Conservation (phyloP, 495 filamentous ascomycete species). For the Amniculicola lignicola region DNA sequence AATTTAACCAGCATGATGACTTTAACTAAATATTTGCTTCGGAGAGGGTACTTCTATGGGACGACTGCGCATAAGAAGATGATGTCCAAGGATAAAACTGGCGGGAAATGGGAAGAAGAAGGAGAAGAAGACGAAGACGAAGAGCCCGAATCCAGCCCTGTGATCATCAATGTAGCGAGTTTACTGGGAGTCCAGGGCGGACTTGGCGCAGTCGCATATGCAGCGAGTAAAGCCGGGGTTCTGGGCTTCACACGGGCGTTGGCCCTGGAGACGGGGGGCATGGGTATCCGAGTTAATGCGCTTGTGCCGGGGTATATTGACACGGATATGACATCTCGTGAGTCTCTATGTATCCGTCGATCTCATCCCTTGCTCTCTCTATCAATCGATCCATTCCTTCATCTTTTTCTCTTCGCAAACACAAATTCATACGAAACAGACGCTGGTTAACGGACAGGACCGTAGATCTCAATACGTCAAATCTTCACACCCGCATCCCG, state of each 20-base stretch:
- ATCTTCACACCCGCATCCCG: constrained; percentile 52
- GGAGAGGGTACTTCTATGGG: constrained; percentile 27
- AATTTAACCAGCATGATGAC: constrained; percentile 72
- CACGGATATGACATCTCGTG: constrained; percentile 73
- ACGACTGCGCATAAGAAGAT: constrained; percentile 23
- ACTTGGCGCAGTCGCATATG: constrained; percentile 66
- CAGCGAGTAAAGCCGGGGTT: constrained; percentile 76
- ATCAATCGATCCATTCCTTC: no score
- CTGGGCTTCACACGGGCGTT: constrained; percentile 70
- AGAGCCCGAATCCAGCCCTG: constrained; percentile 41
- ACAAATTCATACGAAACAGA: no score
- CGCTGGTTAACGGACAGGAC: no score
- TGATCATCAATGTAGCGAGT: constrained; percentile 77
- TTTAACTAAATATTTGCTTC: constrained; percentile 55
- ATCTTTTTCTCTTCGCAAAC: no score
- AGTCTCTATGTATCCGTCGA: background rate
- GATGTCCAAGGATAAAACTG: background rate
- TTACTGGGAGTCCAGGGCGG: constrained; percentile 63
- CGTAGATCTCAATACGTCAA: constrained; percentile 4
- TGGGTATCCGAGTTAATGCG: constrained; percentile 68
- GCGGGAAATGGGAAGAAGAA: no score
- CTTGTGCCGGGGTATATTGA: constrained; percentile 81
- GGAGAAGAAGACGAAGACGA: background rate
- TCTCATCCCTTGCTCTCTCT: no score
- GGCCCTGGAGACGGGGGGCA: constrained; percentile 58